These are phyloP conservation scores for Helotiales sp. DNA, from an alignment of 2,329 filamentous ascomycete species.

Conservation along the genomic window DNA sequence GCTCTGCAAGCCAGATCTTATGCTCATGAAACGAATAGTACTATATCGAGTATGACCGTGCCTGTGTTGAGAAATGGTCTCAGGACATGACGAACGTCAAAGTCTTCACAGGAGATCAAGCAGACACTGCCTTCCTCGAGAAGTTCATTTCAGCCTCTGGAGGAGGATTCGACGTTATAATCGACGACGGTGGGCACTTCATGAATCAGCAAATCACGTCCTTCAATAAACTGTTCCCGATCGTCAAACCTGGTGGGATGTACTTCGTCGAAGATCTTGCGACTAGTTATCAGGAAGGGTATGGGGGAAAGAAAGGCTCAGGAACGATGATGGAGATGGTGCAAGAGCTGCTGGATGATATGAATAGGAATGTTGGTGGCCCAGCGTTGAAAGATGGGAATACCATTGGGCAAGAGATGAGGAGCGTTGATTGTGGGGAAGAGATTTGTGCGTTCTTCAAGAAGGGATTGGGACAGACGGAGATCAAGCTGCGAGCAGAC, in stretches of 20 bases:
- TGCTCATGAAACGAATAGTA: conserved; percentile 33
- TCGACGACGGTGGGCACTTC: conserved; percentile 48
- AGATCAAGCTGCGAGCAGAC: not conserved
- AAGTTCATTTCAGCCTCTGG: conserved; percentile 44
- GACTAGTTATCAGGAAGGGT: conserved; percentile 39
- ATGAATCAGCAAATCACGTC: conserved; percentile 48
- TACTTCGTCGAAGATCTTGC: conserved; percentile 47
- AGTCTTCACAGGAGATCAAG: conserved; percentile 49
- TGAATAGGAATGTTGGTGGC: conserved; percentile 5
- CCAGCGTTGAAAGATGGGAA: not conserved
- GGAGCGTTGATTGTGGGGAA: conserved; percentile 22
- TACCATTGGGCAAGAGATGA: conserved; percentile 7
- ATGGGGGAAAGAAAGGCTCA: conserved; percentile 24
- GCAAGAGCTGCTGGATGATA: conserved; percentile 14
- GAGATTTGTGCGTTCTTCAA: conserved; percentile 27
- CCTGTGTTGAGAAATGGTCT: conserved; percentile 46
- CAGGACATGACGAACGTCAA: conserved; percentile 45
- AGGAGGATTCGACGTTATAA: conserved; percentile 47
- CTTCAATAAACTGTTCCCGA: conserved; percentile 45
- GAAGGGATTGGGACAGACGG: conserved; percentile 29
- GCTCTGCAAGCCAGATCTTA: not conserved
- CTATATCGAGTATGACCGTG: conserved; percentile 48
- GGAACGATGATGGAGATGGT: conserved; percentile 21
- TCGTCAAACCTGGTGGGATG: conserved; percentile 45
- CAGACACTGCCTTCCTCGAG: conserved; percentile 45